These are phyloP conservation scores for Iberis pinnata DNA, from an alignment of 345 rosid species.

Conservation along the genomic window DNA sequence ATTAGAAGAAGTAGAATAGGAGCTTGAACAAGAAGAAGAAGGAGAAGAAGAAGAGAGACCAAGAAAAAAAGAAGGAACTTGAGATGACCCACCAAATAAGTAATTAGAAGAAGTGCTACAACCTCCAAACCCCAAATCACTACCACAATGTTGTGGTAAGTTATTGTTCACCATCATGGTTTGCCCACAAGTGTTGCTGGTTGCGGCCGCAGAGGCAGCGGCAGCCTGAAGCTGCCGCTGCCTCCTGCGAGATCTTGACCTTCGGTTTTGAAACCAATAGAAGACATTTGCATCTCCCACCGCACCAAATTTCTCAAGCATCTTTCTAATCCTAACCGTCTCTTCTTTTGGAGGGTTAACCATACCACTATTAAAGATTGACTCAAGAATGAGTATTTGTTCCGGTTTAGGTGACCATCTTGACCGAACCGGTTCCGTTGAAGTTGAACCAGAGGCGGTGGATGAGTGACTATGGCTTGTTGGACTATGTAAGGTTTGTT, in stretches of 20 bases:
- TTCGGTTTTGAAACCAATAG: conserved; percentile 97
- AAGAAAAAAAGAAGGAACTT: conserved; percentile 23
- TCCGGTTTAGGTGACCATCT: conserved; percentile 99
- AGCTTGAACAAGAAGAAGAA: conserved; percentile 32
- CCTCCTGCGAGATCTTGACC: conserved; percentile 94
- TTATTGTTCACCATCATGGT: conserved; percentile 30
- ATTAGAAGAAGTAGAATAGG: conserved; percentile 29
- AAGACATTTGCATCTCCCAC: conserved; percentile 98
- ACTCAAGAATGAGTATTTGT: conserved; percentile 94
- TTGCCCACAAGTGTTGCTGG: conserved; percentile 24
- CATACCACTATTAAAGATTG: conserved; percentile 98
- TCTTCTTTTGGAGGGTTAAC: conserved; percentile 97
- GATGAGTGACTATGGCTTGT: conserved; percentile 26
- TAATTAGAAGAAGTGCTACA: conserved; percentile 24
- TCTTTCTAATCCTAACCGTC: conserved; percentile 78
- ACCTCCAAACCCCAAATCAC: conserved; percentile 34
- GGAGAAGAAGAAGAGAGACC: conserved; percentile 19
- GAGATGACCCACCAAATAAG: conserved; percentile 29
- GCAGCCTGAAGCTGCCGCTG: conserved; percentile 84
- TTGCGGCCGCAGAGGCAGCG: conserved; percentile 34
- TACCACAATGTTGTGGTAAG: conserved; percentile 27
- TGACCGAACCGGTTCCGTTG: conserved; percentile 76
- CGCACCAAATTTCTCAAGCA: conserved; percentile 84
- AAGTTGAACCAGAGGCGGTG: conserved; percentile 39
- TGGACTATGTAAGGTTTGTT: conserved; percentile 41